Evolutionary conservation across 2,329 filamentous ascomycete genomes (phyloP), one percentile per base, ranked within the genome.

Genomic region (Penicillium aurantiogriseum): DNA sequence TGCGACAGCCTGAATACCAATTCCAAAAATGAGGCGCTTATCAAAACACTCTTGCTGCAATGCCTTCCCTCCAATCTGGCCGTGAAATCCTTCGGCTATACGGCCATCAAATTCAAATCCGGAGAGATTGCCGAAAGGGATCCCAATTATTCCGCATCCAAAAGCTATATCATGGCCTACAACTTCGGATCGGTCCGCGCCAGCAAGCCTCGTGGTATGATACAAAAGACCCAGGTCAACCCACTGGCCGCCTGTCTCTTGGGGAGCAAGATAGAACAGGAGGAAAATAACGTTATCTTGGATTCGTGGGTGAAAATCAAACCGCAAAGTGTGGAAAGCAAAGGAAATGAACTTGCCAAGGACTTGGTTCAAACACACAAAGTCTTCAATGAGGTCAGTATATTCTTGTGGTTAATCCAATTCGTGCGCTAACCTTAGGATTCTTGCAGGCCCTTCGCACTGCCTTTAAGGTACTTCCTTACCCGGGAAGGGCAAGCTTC

Each of bases 21-120:
- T 63, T 79, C 80, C 4, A 56, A 71, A 35, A 77, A 77, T 39
- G 55, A 69, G 1, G 65, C 71, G 1, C 70, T 84, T 27, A 71
- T 83, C 53, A 81, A 79, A 57, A 75, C 77, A 15, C 68, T 84
- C n/a, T 61, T 77, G 4, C 59, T 79, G 13, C 76, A 79, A 19
- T 78, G 79, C 11, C 63, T 77, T 23, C 74, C 77, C 54, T 78
- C 79, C 81, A 82, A 50, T 46, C 83, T 27, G 80, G 66, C 74
- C 39, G 62, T 61, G 56, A 58, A 9, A 55, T 44, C 13, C 15
- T 2, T 13, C 8, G 21, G 40, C 7, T 5, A 23, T 33, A 1
- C 4, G 21, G 38, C 23, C 23, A 10, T 50, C 3, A n/a, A 21
- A 27, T 33, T 54, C 48, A 33, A 58, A 31, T 31, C 38, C 39